A percentile compares a stretch with the other conserved stretches of the same genome.
Conservation (phyloP, 192 early-diverging fungal genomes). For the Linderina pennispora region DNA sequence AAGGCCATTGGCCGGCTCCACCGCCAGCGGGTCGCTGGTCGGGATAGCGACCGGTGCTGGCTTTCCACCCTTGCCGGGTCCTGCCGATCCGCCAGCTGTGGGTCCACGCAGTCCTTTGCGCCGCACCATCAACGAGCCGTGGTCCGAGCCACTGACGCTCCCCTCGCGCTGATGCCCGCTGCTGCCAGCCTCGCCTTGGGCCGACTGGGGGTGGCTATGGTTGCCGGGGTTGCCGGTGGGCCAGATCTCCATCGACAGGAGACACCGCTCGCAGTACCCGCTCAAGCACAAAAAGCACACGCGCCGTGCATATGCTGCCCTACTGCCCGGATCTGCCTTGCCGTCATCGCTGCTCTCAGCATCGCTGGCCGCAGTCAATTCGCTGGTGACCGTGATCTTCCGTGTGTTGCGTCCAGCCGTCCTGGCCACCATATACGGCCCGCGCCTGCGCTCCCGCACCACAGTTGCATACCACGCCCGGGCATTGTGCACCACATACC, state of each 20-base stretch:
- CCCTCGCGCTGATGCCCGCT: neutral
- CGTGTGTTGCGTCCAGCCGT: neutral
- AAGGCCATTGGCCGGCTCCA: constrained; percentile 3
- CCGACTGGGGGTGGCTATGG: no score
- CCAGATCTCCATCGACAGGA: constrained; percentile 43
- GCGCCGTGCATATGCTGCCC: constrained; percentile 20
- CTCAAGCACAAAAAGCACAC: constrained; percentile 41
- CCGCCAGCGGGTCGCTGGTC: neutral
- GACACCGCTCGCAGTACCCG: constrained; percentile 38
- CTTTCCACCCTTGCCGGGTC: neutral
- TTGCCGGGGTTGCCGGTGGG: constrained; percentile 11
- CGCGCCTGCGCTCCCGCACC: constrained; percentile 29
- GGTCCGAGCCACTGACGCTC: neutral
- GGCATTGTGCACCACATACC: constrained; percentile 21
- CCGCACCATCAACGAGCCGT: no score
- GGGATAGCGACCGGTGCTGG: neutral
- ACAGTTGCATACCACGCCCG: constrained; percentile 34
- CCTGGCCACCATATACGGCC: constrained; percentile 10
- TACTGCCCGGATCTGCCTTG: neutral
- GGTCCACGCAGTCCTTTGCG: no score
- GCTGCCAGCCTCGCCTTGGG: neutral
- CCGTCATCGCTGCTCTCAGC: neutral
- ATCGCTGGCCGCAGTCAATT: neutral
- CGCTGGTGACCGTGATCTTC: neutral
- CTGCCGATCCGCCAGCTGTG: neutral